Evolutionary conservation across 2,329 filamentous ascomycete genomes (phyloP).

Genomic region (Xenosphaeropsis pyriputrescens): DNA sequence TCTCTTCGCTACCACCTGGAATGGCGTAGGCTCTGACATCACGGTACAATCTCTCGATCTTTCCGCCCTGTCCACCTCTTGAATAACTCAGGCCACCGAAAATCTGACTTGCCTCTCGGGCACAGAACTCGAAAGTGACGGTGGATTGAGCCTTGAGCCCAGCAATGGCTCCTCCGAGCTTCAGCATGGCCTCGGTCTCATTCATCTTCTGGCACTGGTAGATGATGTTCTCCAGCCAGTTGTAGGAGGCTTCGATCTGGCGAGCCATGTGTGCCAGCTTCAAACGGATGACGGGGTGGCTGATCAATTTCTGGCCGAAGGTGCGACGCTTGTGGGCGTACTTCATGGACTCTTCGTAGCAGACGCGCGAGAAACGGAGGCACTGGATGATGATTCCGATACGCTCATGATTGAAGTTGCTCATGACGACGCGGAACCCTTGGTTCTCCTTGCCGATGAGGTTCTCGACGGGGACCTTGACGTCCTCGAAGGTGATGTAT

Average conservation of each 20-base stretch:
- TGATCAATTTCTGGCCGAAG: constrained; percentile 91
- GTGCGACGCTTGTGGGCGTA: constrained; percentile 96
- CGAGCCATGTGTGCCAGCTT: constrained; percentile 98
- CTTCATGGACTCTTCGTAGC: constrained; percentile 91
- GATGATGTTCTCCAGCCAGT: constrained; percentile 91
- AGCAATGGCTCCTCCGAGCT: constrained; percentile 87
- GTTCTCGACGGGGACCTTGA: constrained; percentile 99
- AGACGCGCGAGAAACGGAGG: constrained; percentile 87
- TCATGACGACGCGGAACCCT: constrained; percentile 98
- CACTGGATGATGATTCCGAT: constrained; percentile 98
- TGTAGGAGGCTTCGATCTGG: constrained; percentile 93
- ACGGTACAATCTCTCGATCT: constrained; percentile 87
- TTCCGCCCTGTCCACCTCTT: constrained; percentile 84
- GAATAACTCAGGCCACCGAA: constrained; percentile 91
- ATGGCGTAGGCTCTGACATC: constrained; percentile 95
- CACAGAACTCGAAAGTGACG: constrained; percentile 94
- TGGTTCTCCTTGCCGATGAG: constrained; percentile 95
- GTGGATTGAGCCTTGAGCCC: constrained; percentile 89
- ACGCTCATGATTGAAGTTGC: constrained; percentile 98
- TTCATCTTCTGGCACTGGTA: constrained; percentile 89
- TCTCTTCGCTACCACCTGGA: constrained; percentile 91
- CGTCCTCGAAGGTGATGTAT: constrained; percentile 96
- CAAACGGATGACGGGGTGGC: constrained; percentile 92
- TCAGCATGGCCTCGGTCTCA: constrained; percentile 90
- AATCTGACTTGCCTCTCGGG: constrained; percentile 90